Base-by-base conservation (phyloP, 345 rosid species). In the Ceriops zippeliana region DNA sequence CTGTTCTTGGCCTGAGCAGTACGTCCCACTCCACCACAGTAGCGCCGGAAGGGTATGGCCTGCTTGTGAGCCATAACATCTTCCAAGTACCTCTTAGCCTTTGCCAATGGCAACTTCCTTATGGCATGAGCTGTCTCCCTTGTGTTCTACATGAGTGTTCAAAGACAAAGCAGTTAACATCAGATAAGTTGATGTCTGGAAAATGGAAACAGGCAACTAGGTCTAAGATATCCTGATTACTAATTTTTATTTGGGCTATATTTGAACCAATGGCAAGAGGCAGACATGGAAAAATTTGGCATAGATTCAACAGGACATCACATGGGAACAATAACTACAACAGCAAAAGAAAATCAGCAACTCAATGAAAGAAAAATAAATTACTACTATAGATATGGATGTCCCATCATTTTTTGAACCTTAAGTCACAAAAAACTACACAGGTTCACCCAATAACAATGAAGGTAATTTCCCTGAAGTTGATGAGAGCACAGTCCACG, bases 1-100 rank as follows among this genome's bases (percentile, higher is more conserved):
- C 98, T 86, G 83, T 87, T 92, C 83, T 96, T 96, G 21, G 98
- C 99, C 82, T 96, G 99, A 57, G 99, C 99, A 81, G 99, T 96
- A 20, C 98, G 84, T 19, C 98, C 99, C 5, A 96, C 97, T 57
- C 98, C 99, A 70, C 98, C 38, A 30, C 98, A 96, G 79, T 87
- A 96, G 7, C 97, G 93, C 10, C 93, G 76, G 88, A 96, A 96
- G 35, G 99, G 99, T 24, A 96, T 90, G 13, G 99, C 99, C 78
- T 96, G 99, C 76, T 96, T 96, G 81, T 96, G 99, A 24, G 80
- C 96, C 72, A 92, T 78, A 66, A 96, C 99, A 92, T 92, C 98
- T 61, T 96, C 99, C 77, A 96, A 70, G 67, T 96, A 96, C 69
- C 97, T 89, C 88, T 96, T 96, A 0, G 98, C 98, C 93, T 90